Evolutionary conservation across 306 rosid genomes (phyloP).

Genomic region (Prunus padus): DNA sequence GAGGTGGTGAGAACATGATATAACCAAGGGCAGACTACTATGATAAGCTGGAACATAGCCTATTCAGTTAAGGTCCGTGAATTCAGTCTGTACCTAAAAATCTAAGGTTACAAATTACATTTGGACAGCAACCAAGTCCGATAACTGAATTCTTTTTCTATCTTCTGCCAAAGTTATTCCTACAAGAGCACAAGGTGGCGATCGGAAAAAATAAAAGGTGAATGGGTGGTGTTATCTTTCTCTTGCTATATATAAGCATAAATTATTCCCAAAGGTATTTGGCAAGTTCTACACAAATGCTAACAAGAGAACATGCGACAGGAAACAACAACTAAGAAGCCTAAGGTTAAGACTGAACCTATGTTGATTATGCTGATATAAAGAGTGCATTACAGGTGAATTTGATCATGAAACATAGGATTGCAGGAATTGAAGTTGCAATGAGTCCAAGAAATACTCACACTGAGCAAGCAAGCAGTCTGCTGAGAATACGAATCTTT

Average conservation of each 20-base stretch:
- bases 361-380: not conserved
- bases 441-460: conserved; percentile 35
- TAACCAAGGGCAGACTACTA: not conserved
- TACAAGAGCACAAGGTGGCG: not conserved
- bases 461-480: conserved; percentile 95
- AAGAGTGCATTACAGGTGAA: not conserved
- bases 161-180: not conserved
- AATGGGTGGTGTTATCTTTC: not conserved
- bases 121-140: not conserved
- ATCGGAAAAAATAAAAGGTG: not conserved
- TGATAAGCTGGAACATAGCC: not conserved
- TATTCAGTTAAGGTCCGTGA: not conserved
- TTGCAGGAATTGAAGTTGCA: not conserved
- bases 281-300: not conserved
- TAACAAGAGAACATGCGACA: not conserved
- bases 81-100: not conserved
- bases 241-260: not conserved
- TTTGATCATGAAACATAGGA: not conserved
- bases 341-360: not conserved
- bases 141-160: not conserved
- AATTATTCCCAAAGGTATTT: not conserved
- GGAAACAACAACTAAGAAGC: too few relatives aligned
- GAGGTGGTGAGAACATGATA: not conserved
- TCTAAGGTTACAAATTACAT: not conserved
- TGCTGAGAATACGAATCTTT: conserved; percentile 82